phyloP scores from a whole-genome alignment of 805 yeast species.

The Candida adriatica region DNA sequence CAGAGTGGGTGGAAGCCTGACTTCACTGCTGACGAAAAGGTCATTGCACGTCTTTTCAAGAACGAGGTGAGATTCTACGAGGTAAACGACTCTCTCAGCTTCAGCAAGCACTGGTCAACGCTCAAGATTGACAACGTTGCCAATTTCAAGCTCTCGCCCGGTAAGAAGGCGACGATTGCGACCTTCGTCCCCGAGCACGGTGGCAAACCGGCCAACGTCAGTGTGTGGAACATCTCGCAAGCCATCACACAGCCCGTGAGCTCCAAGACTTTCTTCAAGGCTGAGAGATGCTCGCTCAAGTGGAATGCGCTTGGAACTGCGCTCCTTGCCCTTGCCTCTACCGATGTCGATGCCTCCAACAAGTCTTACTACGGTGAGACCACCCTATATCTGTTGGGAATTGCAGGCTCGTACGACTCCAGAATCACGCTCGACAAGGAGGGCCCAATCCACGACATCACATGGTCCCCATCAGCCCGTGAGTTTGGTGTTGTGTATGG shows the following conservation, averaged over 20 bases:
- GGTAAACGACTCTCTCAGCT: conserved; percentile 34
- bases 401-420: conserved; percentile 87
- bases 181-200: conserved; percentile 80
- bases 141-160: conserved; percentile 74
- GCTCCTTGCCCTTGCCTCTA: conserved; percentile 83
- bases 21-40: conserved; percentile 73
- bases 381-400: conserved; percentile 81
- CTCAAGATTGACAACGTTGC: conserved; percentile 48
- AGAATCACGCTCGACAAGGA: conserved; percentile 82
- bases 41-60: conserved; percentile 52
- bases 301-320: conserved; percentile 97
- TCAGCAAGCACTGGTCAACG: conserved; percentile 50
- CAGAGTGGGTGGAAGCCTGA: conserved; percentile 94
- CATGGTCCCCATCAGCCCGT: conserved; percentile 94
- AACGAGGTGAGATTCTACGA: conserved; percentile 68
- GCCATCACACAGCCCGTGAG: conserved; percentile 59
- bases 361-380: conserved; percentile 97
- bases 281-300: conserved; percentile 83
- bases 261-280: conserved; percentile 87
- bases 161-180: conserved; percentile 83
- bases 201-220: conserved; percentile 86
- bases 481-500: conserved; percentile 98
- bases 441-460: conserved; percentile 96
- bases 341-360: conserved; percentile 92
- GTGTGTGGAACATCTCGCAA: conserved; percentile 70